Evolutionary conservation across 2,329 filamentous ascomycete species (phyloP), one percentile per base, ranked within the genome.

Genomic region (Ophiostoma piceae): DNA sequence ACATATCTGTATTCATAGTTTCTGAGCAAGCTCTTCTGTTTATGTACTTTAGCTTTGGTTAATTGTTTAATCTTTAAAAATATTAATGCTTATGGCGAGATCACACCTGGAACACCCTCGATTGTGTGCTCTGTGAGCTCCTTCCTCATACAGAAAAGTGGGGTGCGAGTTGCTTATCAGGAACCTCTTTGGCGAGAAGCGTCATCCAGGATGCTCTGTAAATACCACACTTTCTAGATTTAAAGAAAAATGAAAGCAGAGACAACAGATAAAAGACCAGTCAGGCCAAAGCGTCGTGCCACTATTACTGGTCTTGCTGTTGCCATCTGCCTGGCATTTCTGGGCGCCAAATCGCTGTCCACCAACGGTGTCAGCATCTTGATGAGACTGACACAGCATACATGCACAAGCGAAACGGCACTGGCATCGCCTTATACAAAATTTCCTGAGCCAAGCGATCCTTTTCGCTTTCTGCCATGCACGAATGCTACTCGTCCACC

Each of bases 161-260:
- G 51, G 51, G 51, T 29, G 39, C n/a, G 51, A 14, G n/a, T 9
- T 80, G 9, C 51, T 57, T 57, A 57, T 57, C 51, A 57, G 11
- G 51, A 22, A 57, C 51, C 51, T 29, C 51, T 29, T 26, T 22
- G n/a, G 8, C 22, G 51, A 57, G 3, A n/a, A 47, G 19, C 43
- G n/a, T 29, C 22, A 3, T 12, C 47, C 3, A 9, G 7, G n/a
- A 4, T 29, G 51, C n/a, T 51, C 19, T 16, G 2, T 3, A 14
- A 14, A 14, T 2, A 14, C 2, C 11, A 39, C 12, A 9, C 11
- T 9, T 41, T 41, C 8, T 41, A 41, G 11, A 2, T 12, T 2
- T 12, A 51, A 19, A 51, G 47, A 19, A 26, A 14, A 29, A 12
- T 22, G 51, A 57, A 57, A 57, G 12, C 22, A 57, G 51, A 57